Base-by-base conservation (phyloP, 169 alveolate species). In the Miamiensis avidus region DNA sequence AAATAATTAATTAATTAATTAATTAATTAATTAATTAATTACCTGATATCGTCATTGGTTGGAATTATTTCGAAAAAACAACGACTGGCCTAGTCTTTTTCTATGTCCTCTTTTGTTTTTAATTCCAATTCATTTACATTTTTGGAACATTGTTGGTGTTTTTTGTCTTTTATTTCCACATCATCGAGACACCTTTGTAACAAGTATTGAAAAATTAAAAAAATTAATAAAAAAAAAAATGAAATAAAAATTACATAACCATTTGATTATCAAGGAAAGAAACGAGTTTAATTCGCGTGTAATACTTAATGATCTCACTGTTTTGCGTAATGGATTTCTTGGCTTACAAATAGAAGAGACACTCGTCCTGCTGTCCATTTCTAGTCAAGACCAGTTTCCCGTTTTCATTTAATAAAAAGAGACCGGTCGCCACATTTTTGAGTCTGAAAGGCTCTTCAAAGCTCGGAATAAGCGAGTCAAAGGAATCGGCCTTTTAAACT, bases 371-470 rank as follows among this genome's bases (percentile, higher is more conserved):
- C 20, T 74, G 29, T 1, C 90, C 90, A 81, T 86, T 82, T n/a
- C 49, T 65, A 29, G 87, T 74, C 27, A 86, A 75, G 11, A 31
- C 31, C 26, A 86, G 33, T 81, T 82, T 73, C 15, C 81, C 81
- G 29, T 64, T 73, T 33, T 75, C 65, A 16, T 33, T 81, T 16
- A 31, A 28, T 29, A 86, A 69, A 69, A 74, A 86, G 16, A 79
- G 74, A 4, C 90, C 90, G n/a, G 90, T 86, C 49, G 82, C 81
- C 0, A 86, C 84, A 75, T 86, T 83, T 86, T 76, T 86, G 0
- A 86, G 74, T 81, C 83, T 64, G 81, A 34, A 81, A 16, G n/a
- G 34, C n/a, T 81, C 79, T 65, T 79, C 83, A 81, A 79, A 81
- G 0, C 75, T 81, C 1, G 87, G 77, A 25, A 65, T 29, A 29